Evolutionary conservation across 805 yeast species (phyloP).

Genomic region (Blastobotrys terrestris): DNA sequence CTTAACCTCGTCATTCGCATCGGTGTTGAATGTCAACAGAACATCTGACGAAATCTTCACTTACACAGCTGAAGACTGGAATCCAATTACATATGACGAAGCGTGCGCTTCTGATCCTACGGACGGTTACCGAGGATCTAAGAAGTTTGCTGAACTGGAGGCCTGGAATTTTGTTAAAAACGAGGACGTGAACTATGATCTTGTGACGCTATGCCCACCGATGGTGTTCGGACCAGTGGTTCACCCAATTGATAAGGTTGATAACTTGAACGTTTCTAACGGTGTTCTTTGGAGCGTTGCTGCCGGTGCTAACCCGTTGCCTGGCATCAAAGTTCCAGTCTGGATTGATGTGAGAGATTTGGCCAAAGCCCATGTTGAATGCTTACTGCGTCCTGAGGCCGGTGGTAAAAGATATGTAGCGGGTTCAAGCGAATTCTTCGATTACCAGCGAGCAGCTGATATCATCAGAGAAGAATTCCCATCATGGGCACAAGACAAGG

Average conservation of each 20-base stretch:
- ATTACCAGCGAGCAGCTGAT: constrained; percentile 14
- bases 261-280: constrained; percentile 33
- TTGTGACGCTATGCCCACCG: constrained; percentile 26
- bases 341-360: constrained; percentile 54
- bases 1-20: constrained; percentile 47
- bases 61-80: constrained; percentile 31
- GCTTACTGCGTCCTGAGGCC: constrained; percentile 19
- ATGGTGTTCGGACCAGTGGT: constrained; percentile 26
- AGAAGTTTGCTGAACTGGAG: constrained; percentile 50
- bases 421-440: constrained; percentile 20
- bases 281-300: constrained; percentile 30
- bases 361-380: constrained; percentile 20
- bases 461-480: constrained; percentile 8
- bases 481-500: neutral
- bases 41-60: constrained; percentile 5
- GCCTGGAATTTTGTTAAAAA: constrained; percentile 47
- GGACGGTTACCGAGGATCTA: constrained; percentile 35
- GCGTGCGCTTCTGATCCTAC: constrained; percentile 3
- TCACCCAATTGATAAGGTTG: constrained; percentile 26
- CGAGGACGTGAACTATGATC: constrained; percentile 19
- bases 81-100: constrained; percentile 30
- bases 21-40: constrained; percentile 31
- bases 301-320: constrained; percentile 6
- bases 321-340: constrained; percentile 18
- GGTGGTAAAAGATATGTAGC: constrained; percentile 23